Base-by-base conservation (phyloP, 257 asterid genomes). In the Solanum habrochaites region DNA sequence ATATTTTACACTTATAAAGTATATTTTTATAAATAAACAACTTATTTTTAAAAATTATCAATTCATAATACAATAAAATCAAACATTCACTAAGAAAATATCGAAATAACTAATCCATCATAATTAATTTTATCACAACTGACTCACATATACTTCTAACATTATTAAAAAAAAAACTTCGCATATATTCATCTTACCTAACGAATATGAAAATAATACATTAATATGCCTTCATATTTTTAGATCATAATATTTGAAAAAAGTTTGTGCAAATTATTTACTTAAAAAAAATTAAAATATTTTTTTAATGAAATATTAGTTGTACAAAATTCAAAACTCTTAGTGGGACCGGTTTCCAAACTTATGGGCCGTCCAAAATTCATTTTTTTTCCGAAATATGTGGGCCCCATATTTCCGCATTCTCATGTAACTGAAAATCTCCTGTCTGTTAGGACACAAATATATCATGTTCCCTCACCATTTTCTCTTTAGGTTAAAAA, bases 331-430 rank as follows among this genome's bases (percentile, higher is more conserved):
- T 56, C 66, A 56, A 7, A 3, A 3, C 25, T 20, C 25, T 20
- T 56, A 18, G 66, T 56, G n/a, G 66, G 66, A 20, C 66, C 66
- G 62, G 6, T 74, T 40, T 42, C 83, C 83, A 37, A 42, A 75
- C 60, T 42, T 75, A n/a, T 77, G 66, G 83, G 83, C 64, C 42
- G 83, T 78, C 40, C 27, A 45, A 27, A 78, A 8, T 47, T 88
- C 21, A 2, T 5, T 18, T 40, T 40, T 15, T 42, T n/a, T n/a
- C n/a, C 62, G 16, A 42, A 47, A 56, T 40, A 25, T 27, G 78
- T 45, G 12, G 90, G 86, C 20, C 91, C 90, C 73, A 89, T 49
- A 3, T 13, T 86, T 87, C 80, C 86, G 87, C 89, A 81, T 86
- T 85, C 35, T 75, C 90, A 86, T 89, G 83, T 62, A 39, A 71